Base-by-base conservation (phyloP, 805 yeast genomes). In the Ogataea corticis region DNA sequence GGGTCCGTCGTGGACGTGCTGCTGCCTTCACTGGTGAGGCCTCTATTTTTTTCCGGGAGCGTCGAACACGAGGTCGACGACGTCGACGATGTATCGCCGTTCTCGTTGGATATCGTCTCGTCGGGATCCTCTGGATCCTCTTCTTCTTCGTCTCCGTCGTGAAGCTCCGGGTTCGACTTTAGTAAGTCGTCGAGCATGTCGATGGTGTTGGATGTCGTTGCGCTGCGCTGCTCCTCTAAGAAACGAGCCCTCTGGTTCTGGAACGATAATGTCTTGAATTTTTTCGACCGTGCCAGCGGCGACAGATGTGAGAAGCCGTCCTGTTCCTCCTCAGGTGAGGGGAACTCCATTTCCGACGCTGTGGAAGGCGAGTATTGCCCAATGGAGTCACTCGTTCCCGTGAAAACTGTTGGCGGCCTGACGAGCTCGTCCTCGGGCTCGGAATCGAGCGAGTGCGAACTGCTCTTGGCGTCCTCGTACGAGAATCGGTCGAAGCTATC, bases 171-270 rank as follows among this genome's bases (percentile, higher is more conserved):
- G 21, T 42, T 46, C 4, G 31, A 43, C 29, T 33, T 46, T 27
- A 44, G 7, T 33, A 66, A 32, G 21, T 62, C 66, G 45, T 66
- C 70, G 6, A 67, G 52, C 62, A 66, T 54, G 44, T 55, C 57
- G 34, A 72, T 66, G 38, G 71, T 63, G 21, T 61, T 58, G 5
- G 51, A 33, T 7, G 28, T 33, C 18, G 34, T 25, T 23, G 43
- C n/a, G 9, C 48, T 32, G 38, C 50, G 41, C 41, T 42, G 47
- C 17, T 41, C 34, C 30, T 55, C 48, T 44, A 55, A 40, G 21
- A 56, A 56, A 34, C 51, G 52, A 10, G 47, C 49, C 21, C 62
- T 43, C 18, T 51, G 53, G 30, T 56, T 54, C 11, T 51, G 50
- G 41, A 58, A 58, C 9, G 61, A 56, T 4, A 45, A 37, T 2